Conservation (phyloP, 257 asterid genomes). For the Solanum medicagineum region DNA sequence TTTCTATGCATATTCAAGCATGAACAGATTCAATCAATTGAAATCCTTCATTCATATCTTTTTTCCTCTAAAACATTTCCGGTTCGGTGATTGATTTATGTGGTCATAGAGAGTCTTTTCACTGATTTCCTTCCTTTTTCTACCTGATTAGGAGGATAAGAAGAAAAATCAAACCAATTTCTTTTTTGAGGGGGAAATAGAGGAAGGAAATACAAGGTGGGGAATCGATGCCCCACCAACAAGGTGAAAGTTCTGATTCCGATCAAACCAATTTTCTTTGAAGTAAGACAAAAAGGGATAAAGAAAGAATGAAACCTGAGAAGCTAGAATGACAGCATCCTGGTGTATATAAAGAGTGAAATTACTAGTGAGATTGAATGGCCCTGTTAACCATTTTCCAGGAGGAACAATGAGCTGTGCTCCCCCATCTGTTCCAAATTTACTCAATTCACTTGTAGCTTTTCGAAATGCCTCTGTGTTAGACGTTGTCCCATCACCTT, state of each 20-base stretch:
- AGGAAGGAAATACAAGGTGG: neutral
- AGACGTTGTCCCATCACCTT: neutral
- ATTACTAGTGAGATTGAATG: conserved; percentile 44
- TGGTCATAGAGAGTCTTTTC: neutral
- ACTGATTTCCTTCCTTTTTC: neutral
- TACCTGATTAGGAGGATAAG: neutral
- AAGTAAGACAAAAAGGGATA: neutral
- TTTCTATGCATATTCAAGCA: neutral
- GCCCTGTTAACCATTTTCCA: conserved; percentile 68
- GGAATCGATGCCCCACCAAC: neutral
- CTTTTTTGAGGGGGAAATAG: neutral
- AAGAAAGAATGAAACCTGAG: conserved; percentile 26
- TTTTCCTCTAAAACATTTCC: neutral
- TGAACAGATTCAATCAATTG: neutral
- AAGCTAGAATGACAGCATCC: conserved; percentile 44
- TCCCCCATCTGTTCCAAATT: neutral
- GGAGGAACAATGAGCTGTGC: conserved; percentile 54
- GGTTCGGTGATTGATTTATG: neutral
- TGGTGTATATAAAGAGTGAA: conserved; percentile 51
- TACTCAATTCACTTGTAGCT: neutral
- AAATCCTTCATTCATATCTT: neutral
- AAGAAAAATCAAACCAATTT: neutral
- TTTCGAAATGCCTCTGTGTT: neutral
- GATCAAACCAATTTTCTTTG: neutral
- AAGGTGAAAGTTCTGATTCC: neutral